Percentiles rank a stretch among this genome's conserved stretches.
Evolutionary conservation across 768 basidiomycete species (phyloP).

Genomic region (Thelephora ganbajun): DNA sequence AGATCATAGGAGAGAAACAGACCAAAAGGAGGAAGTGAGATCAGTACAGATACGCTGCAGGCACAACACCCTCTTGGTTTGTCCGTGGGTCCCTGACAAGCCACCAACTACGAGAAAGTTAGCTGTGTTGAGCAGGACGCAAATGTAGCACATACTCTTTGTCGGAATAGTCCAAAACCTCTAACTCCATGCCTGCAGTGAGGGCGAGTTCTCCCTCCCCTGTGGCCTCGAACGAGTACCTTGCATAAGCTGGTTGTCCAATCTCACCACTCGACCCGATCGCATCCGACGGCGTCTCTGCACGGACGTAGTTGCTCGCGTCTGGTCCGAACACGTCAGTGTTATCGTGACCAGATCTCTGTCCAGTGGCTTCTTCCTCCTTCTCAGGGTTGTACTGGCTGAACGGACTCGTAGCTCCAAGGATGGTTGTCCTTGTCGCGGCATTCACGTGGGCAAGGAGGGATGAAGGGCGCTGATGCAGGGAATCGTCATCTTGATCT

Average conservation of each 20-base stretch:
- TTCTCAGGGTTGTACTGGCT: conserved; percentile 32
- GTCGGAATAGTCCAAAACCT: conserved; percentile 71
- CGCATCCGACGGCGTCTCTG: conserved; percentile 71
- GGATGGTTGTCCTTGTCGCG: conserved; percentile 71
- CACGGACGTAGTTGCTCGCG: conserved; percentile 62
- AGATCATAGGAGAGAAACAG: background rate
- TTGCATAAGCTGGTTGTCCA: conserved; percentile 63
- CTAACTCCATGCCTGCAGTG: conserved; percentile 54
- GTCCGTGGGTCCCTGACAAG: conserved; percentile 71
- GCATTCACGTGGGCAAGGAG: conserved; percentile 85
- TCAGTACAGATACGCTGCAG: conserved; percentile 82
- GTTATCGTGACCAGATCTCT: conserved; percentile 22
- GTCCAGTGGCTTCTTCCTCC: conserved; percentile 29
- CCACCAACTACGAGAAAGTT: conserved; percentile 63
- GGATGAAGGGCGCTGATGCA: conserved; percentile 72
- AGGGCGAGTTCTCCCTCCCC: conserved; percentile 70
- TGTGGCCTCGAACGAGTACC: conserved; percentile 69
- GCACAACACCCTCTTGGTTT: conserved; percentile 81
- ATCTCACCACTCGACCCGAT: conserved; percentile 44
- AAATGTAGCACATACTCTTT: conserved; percentile 41
- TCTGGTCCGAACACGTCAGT: conserved; percentile 46
- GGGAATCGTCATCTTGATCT: conserved; percentile 55
- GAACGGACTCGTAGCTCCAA: conserved; percentile 36
- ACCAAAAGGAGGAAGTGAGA: conserved; percentile 3
- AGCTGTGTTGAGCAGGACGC: conserved; percentile 6